Evolutionary conservation across 1,139 yeast genomes (phyloP), one percentile per base, ranked within the genome.

Genomic region (Spencermartinsiella ligniputridi): DNA sequence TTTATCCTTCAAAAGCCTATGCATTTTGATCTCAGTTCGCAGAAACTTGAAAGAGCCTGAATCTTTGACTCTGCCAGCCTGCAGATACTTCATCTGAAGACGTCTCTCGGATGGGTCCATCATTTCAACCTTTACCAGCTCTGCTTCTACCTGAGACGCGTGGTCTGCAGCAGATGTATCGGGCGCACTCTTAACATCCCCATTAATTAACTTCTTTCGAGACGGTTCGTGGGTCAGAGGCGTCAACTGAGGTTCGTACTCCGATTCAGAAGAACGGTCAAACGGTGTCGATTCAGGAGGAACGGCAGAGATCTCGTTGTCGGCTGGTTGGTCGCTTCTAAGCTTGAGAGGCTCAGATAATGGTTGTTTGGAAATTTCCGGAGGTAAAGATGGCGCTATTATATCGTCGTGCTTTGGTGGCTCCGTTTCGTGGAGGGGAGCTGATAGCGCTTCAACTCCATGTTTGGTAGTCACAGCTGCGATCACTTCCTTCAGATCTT

Each of bases 21-120:
- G 32, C 32, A 9, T 9, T n/a, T 27, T 27, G 6, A 27, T 27
- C 15, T 27, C 32, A 5, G 15, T 5, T 27, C 32, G 32, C 15
- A 27, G n/a, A 27, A 27, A 27, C 15, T 27, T 27, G 15, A 27
- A 27, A 8, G 32, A 5, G 12, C 6, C 15, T 5, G n/a, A 27
- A 5, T 27, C 32, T 4, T 27, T 27, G 8, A 15, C 32, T 5
- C 5, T 5, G 5, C 15, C n/a, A 15, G 15, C 5, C 32, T n/a
- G 8, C 32, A 27, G 15, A 27, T 27, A 27, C n/a, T 27, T 27
- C 32, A 27, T 27, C n/a, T 27, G 8, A 5, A 8, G 32, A n/a
- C 32, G 32, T 27, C 32, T 27, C n/a, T 27, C 32, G 5, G 32
- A 6, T 5, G 32, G 32, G n/a, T 27, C 32, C 32, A 27, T 27